Base-by-base conservation (phyloP, 1,284 basidiomycete genomes). In the Naganishia cerealis region DNA sequence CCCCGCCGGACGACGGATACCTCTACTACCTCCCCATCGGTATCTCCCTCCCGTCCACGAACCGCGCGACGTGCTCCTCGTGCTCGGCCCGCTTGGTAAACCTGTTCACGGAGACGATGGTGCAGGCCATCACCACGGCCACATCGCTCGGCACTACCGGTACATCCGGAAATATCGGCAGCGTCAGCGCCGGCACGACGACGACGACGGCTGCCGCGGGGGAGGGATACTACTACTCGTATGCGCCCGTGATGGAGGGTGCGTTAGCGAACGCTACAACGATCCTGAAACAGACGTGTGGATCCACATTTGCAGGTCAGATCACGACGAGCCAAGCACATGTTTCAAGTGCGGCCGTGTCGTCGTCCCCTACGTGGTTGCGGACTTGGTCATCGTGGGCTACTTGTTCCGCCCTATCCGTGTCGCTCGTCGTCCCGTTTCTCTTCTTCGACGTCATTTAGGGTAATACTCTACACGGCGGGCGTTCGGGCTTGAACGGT, bases 1-100 rank as follows among this genome's bases (percentile, higher is more conserved):
- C 66, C 12, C 52, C 66, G 6, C 78, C 78, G n/a, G 79, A 80
- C 65, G 80, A 81, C 70, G 67, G 76, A 59, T 81, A 80, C 66
- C 69, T 81, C 1, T 81, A 78, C 76, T 71, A 66, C 29, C 59
- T 81, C 3, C 74, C 78, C 2, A 70, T 71, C 3, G 78, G 78
- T 1, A 77, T 75, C 33, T 68, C 76, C 3, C 70, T 80, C 4
- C 79, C 78, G 0, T 36, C 74, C 0, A 72, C 75, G 21, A 73
- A 75, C 16, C 73, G 50, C 24, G 78, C 80, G 0, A 78, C 78
- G 0, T 81, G 80, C 67, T 80, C 80, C 0, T 65, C 71, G 36
- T 81, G 80, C 66, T 79, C 78, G 0, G 67, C 68, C 16, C 70
- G 73, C 15, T 71, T 81, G 3, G 72, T 81, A 58, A 72, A 74